Evolutionary conservation across 2,329 filamentous ascomycete species (phyloP), one percentile per base, ranked within the genome.

Genomic region (Ceratocystis cubensis): DNA sequence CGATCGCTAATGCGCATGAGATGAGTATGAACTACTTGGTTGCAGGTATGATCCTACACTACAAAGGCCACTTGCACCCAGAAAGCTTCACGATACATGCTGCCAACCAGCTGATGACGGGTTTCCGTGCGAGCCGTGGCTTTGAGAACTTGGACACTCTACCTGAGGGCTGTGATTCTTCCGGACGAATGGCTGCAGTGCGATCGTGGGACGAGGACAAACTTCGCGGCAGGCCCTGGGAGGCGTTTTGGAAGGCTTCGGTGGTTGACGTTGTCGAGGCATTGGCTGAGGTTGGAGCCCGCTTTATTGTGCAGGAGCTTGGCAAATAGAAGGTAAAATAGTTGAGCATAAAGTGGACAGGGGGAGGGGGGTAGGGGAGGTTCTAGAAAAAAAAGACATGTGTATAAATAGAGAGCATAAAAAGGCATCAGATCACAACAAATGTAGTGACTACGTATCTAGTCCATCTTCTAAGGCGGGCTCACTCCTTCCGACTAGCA

Each of bases 181-280:
- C 37, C 13, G 37, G 37, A 13, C 8, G 37, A 41, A 41, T 41
- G 37, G 37, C 37, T 4, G 37, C 37, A 41, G 37, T 41, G 37
- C 37, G 37, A 61, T 25, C 63, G 61, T 70, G 69, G 69, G 69
- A 70, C 61, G 57, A 71, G 28, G 72, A 72, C 37, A 73, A 80
- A 41, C 80, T 77, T 0, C 72, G 74, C 2, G 73, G 73, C 37
- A 72, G 76, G 1, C 74, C 75, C 41, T 78, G 76, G 1, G 73
- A 71, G n/a, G 71, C 73, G 0, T 83, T 84, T 69, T 82, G 82
- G 70, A 75, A 78, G 41, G 76, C 75, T 65, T 77, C 76, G n/a
- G 78, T 84, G 8, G 72, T 81, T 25, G 73, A 77, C 66, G 79
- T 80, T 41, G 71, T 84, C 20, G 75, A 76, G 64, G 72, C 73